Evolutionary conservation across 306 rosid species (phyloP), one percentile per base, ranked within the genome.

Genomic region (Cicer pinnatifidum): DNA sequence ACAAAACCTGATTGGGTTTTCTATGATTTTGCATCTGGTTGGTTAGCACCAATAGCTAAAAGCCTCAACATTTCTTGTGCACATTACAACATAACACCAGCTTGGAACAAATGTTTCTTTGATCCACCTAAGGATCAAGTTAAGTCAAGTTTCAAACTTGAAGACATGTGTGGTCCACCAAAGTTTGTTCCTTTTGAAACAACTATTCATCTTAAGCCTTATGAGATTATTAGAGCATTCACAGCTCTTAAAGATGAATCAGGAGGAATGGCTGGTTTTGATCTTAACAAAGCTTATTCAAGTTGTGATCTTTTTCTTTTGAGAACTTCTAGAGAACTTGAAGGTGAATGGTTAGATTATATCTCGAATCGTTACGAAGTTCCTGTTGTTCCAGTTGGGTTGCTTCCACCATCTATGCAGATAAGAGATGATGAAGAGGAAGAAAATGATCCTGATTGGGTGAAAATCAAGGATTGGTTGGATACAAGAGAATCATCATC

Each of bases 1-100:
- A 69, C 78, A 1, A 13, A 35, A 6, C 89, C 87, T 0, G 85
- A 89, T 20, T 89, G 94, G 94, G 70, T 89, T 33, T 62, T 89
- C 33, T 67, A 81, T 41, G 91, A 86, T 58, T 89, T 62, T 65
- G 80, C 69, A 37, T 83, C 80, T 69, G 68, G 37, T 0, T 81
- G 84, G 84, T 13, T 81, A 1, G 45, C 73, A 12, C 62, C 72
- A 4, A 52, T 75, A 11, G 76, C 77, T 0, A 81, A 61, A 23
- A 69, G 62, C 46, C 69, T 75, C 9, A 53, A 81, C 72, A 81
- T 81, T 28, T 60, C 82, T 0, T 73, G 61, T 44, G 88, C 84
- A 0, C 79, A 73, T 53, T 86, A 82, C 23, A 78, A 88, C 46
- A 20, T 71, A 7, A 71, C 84, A 7, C 84, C 84, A 9, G 84